Conservation (phyloP, 2,329 filamentous ascomycete genomes). For the Didymella pinodella region DNA sequence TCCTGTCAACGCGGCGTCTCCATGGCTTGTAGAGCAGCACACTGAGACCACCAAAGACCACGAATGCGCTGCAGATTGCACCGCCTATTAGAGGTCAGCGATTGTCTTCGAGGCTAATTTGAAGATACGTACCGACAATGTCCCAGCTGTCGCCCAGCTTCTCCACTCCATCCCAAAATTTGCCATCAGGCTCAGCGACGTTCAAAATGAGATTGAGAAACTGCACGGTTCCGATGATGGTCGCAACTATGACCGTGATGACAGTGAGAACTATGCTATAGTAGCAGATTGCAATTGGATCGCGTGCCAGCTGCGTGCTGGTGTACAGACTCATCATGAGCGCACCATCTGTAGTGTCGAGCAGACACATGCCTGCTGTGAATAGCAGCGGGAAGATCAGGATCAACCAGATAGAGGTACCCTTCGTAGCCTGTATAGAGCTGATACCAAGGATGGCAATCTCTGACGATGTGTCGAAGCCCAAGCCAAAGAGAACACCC, state of each 20-base stretch:
- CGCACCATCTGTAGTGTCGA: constrained; percentile 92
- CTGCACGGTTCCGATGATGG: constrained; percentile 87
- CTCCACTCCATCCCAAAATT: constrained; percentile 91
- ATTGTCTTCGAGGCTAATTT: neutral
- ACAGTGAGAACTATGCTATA: constrained; percentile 88
- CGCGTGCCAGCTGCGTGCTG: constrained; percentile 76
- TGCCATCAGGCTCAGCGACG: constrained; percentile 74
- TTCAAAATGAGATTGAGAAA: constrained; percentile 80
- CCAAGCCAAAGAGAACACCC: constrained; percentile 84
- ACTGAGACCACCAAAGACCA: constrained; percentile 77
- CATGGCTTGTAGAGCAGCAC: constrained; percentile 81
- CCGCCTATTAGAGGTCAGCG: constrained; percentile 56
- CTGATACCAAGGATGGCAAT: constrained; percentile 91
- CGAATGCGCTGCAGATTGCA: constrained; percentile 83
- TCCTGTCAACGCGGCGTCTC: constrained; percentile 66
- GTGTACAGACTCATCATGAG: constrained; percentile 96
- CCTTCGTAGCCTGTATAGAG: constrained; percentile 82
- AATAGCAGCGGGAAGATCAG: constrained; percentile 90
- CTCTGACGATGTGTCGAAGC: constrained; percentile 95
- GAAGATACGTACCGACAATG: constrained; percentile 55
- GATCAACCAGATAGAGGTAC: constrained; percentile 93
- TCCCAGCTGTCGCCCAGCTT: constrained; percentile 53
- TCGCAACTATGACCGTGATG: constrained; percentile 82
- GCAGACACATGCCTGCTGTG: constrained; percentile 92
- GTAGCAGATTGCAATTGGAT: constrained; percentile 89